A percentile compares a stretch with the other conserved stretches of the same genome.
Evolutionary conservation across 495 filamentous ascomycete genomes (phyloP).

Genomic region (Trichoderma erinaceum): DNA sequence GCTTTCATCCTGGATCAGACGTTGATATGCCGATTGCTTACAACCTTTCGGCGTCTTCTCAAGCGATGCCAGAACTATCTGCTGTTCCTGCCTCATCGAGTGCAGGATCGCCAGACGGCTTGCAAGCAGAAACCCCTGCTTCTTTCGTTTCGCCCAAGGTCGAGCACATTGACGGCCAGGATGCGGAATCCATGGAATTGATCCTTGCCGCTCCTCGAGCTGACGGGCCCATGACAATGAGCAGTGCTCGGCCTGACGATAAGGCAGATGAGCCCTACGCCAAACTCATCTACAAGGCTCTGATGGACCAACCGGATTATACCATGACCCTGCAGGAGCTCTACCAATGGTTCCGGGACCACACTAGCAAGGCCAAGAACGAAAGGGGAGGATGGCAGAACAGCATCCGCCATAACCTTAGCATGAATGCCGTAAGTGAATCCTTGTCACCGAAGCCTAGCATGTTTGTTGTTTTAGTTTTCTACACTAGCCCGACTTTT

Average conservation of each 20-base stretch:
- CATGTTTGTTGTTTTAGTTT: neutral
- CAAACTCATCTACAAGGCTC: conserved; percentile 68
- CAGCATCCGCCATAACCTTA: conserved; percentile 93
- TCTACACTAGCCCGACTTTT: neutral
- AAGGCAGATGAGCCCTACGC: conserved; percentile 67
- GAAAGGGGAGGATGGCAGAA: conserved; percentile 85
- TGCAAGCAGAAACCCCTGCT: neutral
- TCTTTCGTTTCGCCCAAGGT: neutral
- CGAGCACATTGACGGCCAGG: neutral
- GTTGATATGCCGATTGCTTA: neutral
- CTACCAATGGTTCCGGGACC: conserved; percentile 81
- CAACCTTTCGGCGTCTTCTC: neutral
- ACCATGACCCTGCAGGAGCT: conserved; percentile 78
- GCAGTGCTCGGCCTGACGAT: neutral
- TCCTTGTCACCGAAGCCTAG: neutral
- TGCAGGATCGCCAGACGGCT: neutral
- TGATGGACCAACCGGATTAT: conserved; percentile 56
- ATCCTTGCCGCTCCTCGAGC: neutral
- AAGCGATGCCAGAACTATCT: neutral
- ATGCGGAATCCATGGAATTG: neutral
- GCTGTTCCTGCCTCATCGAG: neutral
- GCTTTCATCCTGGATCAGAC: neutral
- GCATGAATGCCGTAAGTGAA: conserved; percentile 83
- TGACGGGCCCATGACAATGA: neutral
- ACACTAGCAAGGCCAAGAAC: conserved; percentile 67